Evolutionary conservation across 1,284 basidiomycete genomes (phyloP).

Genomic region (Sutorius eximius): DNA sequence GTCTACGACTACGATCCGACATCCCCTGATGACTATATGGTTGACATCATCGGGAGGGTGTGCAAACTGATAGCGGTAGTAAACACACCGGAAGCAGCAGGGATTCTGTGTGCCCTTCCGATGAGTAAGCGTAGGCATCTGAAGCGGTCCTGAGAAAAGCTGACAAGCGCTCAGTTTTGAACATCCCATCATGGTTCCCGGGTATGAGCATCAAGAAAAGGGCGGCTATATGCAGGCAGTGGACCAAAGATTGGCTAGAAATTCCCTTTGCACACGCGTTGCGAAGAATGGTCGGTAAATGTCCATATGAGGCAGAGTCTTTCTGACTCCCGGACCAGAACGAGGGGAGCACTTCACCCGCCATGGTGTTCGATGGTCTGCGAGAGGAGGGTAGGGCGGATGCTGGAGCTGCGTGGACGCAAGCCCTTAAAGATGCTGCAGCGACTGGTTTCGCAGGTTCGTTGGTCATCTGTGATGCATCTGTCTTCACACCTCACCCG

Average conservation of each 20-base stretch:
- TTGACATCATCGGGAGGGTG: constrained; percentile 14
- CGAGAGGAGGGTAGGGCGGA: background rate
- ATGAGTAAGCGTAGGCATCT: constrained; percentile 4
- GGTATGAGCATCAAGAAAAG: constrained; percentile 16
- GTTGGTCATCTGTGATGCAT: background rate
- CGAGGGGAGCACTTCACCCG: constrained; percentile 12
- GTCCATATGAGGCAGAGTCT: background rate
- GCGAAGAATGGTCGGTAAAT: constrained; percentile 4
- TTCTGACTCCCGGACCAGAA: background rate
- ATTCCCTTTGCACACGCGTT: constrained; percentile 15
- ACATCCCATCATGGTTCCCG: constrained; percentile 19
- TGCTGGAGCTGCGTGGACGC: background rate
- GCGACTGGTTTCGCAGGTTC: constrained; percentile 14
- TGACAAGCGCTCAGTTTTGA: constrained; percentile 8
- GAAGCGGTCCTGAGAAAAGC: background rate
- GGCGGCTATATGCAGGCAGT: constrained; percentile 3
- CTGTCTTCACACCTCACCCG: background rate
- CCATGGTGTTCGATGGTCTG: constrained; percentile 21
- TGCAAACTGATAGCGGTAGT: background rate
- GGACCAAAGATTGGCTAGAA: constrained; percentile 11
- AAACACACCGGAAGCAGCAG: constrained; percentile 13
- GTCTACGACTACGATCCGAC: constrained; percentile 21
- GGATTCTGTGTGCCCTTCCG: constrained; percentile 17
- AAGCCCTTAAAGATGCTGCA: constrained; percentile 15
- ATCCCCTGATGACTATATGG: constrained; percentile 15